Conservation (phyloP, 2,329 filamentous ascomycete genomes). For the Fusarium sarcochroum region DNA sequence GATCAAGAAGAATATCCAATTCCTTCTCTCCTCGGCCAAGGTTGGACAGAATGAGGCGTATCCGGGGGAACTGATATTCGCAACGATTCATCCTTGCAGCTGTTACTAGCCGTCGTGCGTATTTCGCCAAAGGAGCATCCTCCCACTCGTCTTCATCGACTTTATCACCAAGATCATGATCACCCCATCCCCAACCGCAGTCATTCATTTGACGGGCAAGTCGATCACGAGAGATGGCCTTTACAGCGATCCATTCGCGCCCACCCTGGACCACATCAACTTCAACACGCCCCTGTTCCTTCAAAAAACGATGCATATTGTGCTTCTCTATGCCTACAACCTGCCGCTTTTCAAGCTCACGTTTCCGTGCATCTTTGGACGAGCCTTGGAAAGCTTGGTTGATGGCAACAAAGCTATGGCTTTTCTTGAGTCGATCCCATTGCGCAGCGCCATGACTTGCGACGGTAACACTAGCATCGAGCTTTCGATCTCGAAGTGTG, state of each 20-base stretch:
- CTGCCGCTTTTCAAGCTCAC: slow-evolving; percentile 43
- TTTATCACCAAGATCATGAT: slow-evolving; percentile 49
- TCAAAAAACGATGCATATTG: slow-evolving; percentile 51
- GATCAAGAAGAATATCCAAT: slow-evolving; percentile 53
- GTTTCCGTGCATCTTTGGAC: slow-evolving; percentile 44
- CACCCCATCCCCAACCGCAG: slow-evolving; percentile 59
- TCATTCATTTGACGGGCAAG: slow-evolving; percentile 58
- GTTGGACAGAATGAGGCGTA: slow-evolving; percentile 55
- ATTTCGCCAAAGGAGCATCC: slow-evolving; percentile 52
- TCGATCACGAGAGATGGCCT: slow-evolving; percentile 51
- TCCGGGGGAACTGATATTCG: slow-evolving; percentile 55
- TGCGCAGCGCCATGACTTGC: slow-evolving; percentile 43
- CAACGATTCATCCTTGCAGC: slow-evolving; percentile 56
- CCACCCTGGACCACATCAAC: slow-evolving; percentile 56
- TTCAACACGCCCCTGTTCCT: slow-evolving; percentile 53
- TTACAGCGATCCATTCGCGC: slow-evolving; percentile 53
- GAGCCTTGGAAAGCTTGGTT: slow-evolving; percentile 54
- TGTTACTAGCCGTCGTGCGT: slow-evolving; percentile 52
- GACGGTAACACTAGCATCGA: slow-evolving; percentile 46
- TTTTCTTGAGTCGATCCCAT: slow-evolving; percentile 54
- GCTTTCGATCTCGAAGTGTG: slow-evolving; percentile 27
- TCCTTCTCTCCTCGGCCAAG: slow-evolving; percentile 48
- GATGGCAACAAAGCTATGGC: slow-evolving; percentile 49
- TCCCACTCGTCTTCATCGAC: slow-evolving; percentile 55
- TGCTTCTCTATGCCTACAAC: slow-evolving; percentile 47